A percentile compares a stretch with the other conserved stretches of the same genome.
Evolutionary conservation across 345 rosid genomes (phyloP).

Genomic region (Alliaria petiolata): DNA sequence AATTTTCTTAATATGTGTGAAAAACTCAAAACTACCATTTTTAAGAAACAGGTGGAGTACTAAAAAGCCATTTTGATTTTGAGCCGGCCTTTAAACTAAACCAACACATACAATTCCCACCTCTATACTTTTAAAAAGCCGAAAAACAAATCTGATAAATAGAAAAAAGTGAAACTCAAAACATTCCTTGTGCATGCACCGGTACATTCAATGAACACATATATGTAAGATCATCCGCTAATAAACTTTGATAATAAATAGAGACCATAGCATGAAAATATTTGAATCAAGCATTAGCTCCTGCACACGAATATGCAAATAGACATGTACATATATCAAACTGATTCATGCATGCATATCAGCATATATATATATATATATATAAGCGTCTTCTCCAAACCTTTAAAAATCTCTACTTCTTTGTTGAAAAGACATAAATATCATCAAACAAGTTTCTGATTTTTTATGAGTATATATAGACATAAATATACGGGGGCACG

Average conservation of each 20-base stretch:
- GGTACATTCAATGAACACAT: neutral
- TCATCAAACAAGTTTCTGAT: neutral
- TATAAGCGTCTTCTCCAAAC: neutral
- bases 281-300: neutral
- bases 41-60: no score
- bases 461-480: neutral
- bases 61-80: neutral
- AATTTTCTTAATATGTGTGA: no score
- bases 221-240: neutral
- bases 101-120: neutral
- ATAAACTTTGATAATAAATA: neutral
- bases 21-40: no score
- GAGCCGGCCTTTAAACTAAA: neutral
- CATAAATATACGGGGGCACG: neutral
- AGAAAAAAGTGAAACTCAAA: neutral
- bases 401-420: neutral
- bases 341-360: conserved; percentile 21
- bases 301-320: neutral
- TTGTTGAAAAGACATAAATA: neutral
- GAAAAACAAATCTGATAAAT: neutral
- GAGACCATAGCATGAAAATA: neutral
- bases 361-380: no score
- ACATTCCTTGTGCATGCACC: conserved; percentile 9
- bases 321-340: neutral
- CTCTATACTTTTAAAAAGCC: neutral